Base-by-base conservation (phyloP, 768 basidiomycete genomes). In the Fomitopsis serialis region DNA sequence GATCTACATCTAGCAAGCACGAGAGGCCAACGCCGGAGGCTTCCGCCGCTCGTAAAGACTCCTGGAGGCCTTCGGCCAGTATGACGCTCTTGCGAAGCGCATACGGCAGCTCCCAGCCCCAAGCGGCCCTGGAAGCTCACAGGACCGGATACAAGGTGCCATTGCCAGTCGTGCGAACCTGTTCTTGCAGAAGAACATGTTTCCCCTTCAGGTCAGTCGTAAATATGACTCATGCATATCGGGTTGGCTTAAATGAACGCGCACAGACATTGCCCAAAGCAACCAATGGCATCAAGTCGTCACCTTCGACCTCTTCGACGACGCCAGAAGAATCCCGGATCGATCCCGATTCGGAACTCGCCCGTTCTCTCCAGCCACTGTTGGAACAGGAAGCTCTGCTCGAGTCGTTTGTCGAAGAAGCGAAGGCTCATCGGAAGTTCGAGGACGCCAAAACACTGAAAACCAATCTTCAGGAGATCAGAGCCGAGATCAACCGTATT, bases 331-430 rank as follows among this genome's bases (percentile, higher is more conserved):
- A 54, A 51, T 61, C 63, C 21, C 51, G 61, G 43, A 72, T 82
- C 56, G 85, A 86, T 60, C 77, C 79, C 1, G 85, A 89, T 57
- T 84, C 89, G 2, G 75, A 81, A 29, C 69, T 91, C 21, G 92
- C 92, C 2, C 74, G 80, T 42, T 72, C 77, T 7, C 71, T 98
- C 15, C 94, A 98, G 60, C 94, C 94, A 2, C 72, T 98, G 12
- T 78, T 98, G 15, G 94, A 98, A 69, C 96, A 98, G 68, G 96
- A 99, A 69, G 86, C 88, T 2, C 77, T 98, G 45, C 77, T 99
- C 19, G 90, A 95, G 68, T 78, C 84, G 1, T 98, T 94, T 63
- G 82, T 98, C 8, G 85, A 89, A 59, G 93, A 98, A 66, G 96
- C 96, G 6, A 87, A 85, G 68, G 79, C 84, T 2, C 87, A 87